These are phyloP conservation scores for Croton setiger DNA, from an alignment of 441 rosid species.

Conservation along the genomic window DNA sequence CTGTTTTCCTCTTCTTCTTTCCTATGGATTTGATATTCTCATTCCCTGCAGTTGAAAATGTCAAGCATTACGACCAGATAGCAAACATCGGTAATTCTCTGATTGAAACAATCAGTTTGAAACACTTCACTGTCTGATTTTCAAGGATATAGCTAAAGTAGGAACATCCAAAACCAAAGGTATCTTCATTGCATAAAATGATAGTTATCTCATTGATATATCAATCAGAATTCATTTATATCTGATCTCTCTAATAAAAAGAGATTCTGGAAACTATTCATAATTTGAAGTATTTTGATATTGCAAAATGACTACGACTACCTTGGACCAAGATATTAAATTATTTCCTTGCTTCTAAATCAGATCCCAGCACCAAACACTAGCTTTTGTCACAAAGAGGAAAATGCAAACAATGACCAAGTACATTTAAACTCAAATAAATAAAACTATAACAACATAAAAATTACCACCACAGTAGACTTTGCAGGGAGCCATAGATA, in stretches of 20 bases:
- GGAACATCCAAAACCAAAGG: conserved; percentile 6
- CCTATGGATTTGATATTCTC: conserved; percentile 13
- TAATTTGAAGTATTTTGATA: neutral
- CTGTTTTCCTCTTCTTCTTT: conserved; percentile 40
- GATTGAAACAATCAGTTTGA: neutral
- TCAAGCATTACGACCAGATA: neutral
- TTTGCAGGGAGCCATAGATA: too few species aligned
- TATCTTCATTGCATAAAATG: neutral
- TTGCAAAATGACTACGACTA: neutral
- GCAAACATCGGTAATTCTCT: neutral
- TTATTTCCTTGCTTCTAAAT: neutral
- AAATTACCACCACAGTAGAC: neutral
- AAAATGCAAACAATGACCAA: neutral
- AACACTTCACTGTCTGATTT: neutral
- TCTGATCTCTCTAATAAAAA: neutral
- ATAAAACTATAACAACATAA: neutral
- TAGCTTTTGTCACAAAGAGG: neutral
- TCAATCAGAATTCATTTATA: neutral
- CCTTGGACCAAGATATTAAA: neutral
- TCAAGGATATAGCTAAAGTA: neutral
- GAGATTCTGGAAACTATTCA: neutral
- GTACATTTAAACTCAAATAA: neutral
- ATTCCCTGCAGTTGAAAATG: conserved; percentile 15
- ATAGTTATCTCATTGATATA: neutral
- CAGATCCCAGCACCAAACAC: neutral